Percentiles rank a stretch among this genome's conserved stretches.
Conservation (phyloP, 202 grass and related monocot species). For the Schoenoplectus tabernaemontani region DNA sequence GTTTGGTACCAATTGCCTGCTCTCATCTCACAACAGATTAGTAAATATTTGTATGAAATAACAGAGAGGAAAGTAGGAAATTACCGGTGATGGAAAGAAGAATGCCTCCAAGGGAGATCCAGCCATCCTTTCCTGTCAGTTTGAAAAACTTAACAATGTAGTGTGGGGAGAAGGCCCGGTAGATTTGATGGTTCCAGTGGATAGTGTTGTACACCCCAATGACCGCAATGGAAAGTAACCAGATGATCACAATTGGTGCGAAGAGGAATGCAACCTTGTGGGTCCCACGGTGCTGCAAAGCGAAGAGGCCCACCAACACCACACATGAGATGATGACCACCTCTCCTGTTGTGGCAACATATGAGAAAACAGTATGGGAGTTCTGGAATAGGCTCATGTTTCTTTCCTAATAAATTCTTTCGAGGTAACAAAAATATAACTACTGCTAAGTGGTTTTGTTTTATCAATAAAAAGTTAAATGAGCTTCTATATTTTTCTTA, state of each 20-base stretch:
- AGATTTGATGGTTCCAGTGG: slow-evolving; percentile 78
- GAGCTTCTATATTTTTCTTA: not conserved
- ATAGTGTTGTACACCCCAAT: slow-evolving; percentile 82
- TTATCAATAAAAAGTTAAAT: not conserved
- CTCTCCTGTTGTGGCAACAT: slow-evolving; percentile 49
- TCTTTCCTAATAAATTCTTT: not conserved
- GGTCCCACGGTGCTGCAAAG: slow-evolving; percentile 86
- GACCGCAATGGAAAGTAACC: slow-evolving; percentile 68
- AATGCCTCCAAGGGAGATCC: slow-evolving; percentile 93
- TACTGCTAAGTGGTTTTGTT: not conserved
- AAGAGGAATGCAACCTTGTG: slow-evolving; percentile 94
- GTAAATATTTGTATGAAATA: not conserved
- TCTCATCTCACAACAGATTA: not conserved
- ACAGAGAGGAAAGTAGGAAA: not conserved
- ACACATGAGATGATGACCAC: slow-evolving; percentile 79
- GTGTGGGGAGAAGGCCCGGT: slow-evolving; percentile 68
- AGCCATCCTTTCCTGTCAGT: slow-evolving; percentile 80
- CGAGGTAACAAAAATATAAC: not conserved
- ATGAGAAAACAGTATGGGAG: not conserved
- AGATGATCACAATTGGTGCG: slow-evolving; percentile 76
- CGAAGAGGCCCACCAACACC: slow-evolving; percentile 89
- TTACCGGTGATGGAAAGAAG: slow-evolving; percentile 89
- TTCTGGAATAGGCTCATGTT: not conserved
- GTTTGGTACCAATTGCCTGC: not conserved
- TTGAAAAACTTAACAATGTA: slow-evolving; percentile 74